These are phyloP conservation scores for Juncus inflexus DNA, from an alignment of 176 grass and related monocot species.

Conservation along the genomic window DNA sequence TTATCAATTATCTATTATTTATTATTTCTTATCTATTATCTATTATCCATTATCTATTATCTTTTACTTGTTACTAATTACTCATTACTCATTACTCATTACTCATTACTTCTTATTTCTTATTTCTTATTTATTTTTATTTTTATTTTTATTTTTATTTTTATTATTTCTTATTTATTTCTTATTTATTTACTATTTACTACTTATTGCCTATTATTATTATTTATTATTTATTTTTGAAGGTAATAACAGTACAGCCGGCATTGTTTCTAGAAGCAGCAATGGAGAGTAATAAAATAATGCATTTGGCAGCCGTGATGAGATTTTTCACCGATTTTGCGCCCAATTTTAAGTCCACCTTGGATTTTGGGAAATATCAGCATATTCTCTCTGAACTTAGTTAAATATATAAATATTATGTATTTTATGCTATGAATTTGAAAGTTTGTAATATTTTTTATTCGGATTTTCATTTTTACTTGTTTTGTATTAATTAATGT, in stretches of 20 bases:
- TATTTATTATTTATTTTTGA: neutral
- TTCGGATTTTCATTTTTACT: too few relatives aligned
- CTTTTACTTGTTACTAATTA: neutral
- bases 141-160: too few relatives aligned
- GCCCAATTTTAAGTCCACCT: slow-evolving; percentile 67
- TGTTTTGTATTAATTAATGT: too few relatives aligned
- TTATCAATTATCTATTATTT: too few relatives aligned
- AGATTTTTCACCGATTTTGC: slow-evolving; percentile 78
- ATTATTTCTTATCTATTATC: too few relatives aligned
- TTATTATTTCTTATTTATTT: neutral
- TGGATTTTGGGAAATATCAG: slow-evolving; percentile 57
- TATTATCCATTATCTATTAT: neutral
- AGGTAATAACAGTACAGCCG: slow-evolving; percentile 90
- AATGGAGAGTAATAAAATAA: slow-evolving; percentile 44
- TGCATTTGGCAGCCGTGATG: slow-evolving; percentile 61
- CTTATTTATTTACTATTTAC: neutral
- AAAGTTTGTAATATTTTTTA: too few relatives aligned
- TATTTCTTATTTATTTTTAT: too few relatives aligned
- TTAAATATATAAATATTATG: slow-evolving; percentile 25
- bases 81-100: neutral
- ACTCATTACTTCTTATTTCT: too few relatives aligned
- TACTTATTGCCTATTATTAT: slow-evolving; percentile 9
- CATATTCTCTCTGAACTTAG: slow-evolving; percentile 65
- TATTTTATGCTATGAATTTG: too few relatives aligned
- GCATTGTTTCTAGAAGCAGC: slow-evolving; percentile 79